A percentile compares a stretch with the other conserved stretches of the same genome.
Evolutionary conservation across 2,329 filamentous ascomycete genomes (phyloP).

Genomic region (Claviceps digitariae): DNA sequence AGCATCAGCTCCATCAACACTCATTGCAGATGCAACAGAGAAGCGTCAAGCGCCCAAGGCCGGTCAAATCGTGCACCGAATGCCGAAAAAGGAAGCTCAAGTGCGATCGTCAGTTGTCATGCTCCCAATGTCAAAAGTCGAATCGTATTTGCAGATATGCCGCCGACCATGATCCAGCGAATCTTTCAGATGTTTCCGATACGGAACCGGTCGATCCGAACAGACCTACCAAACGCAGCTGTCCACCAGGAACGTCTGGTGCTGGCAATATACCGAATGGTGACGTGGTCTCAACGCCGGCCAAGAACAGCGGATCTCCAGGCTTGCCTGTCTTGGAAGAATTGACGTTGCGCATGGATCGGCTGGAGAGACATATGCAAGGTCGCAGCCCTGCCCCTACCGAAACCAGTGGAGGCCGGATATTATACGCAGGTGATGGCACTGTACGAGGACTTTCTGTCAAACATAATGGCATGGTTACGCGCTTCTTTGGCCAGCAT

Average conservation of each 20-base stretch:
- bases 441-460: constrained; percentile 37
- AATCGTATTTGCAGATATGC: constrained; percentile 39
- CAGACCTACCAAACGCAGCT: constrained; percentile 27
- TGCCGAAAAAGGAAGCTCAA: constrained; percentile 44
- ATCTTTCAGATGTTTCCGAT: constrained; percentile 37
- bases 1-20: constrained; percentile 8
- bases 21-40: constrained; percentile 19
- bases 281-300: constrained; percentile 13
- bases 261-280: constrained; percentile 11
- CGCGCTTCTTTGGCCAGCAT: constrained; percentile 39
- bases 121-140: constrained; percentile 45
- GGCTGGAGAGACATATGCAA: constrained; percentile 37
- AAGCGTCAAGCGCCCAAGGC: constrained; percentile 39
- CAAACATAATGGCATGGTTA: constrained; percentile 31
- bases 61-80: constrained; percentile 42
- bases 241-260: constrained; percentile 14
- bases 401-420: constrained; percentile 19
- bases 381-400: constrained; percentile 27
- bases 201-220: constrained; percentile 18
- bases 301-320: constrained; percentile 20
- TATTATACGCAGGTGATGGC: constrained; percentile 24
- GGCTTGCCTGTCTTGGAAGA: constrained; percentile 30
- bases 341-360: constrained; percentile 35
- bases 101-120: constrained; percentile 42
- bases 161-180: constrained; percentile 32